Conservation (phyloP, 306 rosid genomes). For the Elaeagnus macrophylla region DNA sequence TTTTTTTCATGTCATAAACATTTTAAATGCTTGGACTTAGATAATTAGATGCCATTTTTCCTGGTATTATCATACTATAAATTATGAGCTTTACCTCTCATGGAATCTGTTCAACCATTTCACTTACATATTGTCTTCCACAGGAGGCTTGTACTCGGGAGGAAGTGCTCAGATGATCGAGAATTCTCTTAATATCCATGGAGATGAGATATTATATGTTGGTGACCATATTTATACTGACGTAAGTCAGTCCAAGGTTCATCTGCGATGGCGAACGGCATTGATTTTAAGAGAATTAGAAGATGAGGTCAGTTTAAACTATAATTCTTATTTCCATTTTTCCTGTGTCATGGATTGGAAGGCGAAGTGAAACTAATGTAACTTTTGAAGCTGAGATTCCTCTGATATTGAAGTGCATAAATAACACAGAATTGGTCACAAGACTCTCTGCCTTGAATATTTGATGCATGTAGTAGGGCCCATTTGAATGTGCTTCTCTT, state of each 20-base stretch:
- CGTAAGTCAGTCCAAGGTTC: constrained; percentile 94
- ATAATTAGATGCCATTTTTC: too few relatives aligned
- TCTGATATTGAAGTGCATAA: too few relatives aligned
- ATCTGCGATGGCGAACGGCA: constrained; percentile 95
- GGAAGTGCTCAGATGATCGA: constrained; percentile 98
- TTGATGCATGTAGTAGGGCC: too few relatives aligned
- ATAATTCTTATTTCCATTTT: neutral
- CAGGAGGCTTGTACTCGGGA: constrained; percentile 96
- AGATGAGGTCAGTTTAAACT: constrained; percentile 63
- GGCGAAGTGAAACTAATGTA: too few relatives aligned
- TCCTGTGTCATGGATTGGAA: neutral
- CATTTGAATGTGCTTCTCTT: too few relatives aligned
- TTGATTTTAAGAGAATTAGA: constrained; percentile 88
- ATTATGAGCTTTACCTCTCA: too few relatives aligned
- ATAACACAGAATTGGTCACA: too few relatives aligned
- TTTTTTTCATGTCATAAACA: too few relatives aligned
- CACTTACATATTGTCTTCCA: constrained; percentile 17
- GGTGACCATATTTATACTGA: constrained; percentile 98
- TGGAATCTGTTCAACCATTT: neutral
- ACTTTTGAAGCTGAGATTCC: too few relatives aligned
- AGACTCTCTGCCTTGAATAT: too few relatives aligned
- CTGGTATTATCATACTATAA: too few relatives aligned
- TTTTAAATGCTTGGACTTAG: too few relatives aligned
- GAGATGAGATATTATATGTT: constrained; percentile 92
- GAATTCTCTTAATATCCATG: constrained; percentile 70